A percentile compares a stretch with the other conserved stretches of the same genome.
Evolutionary conservation across 2,329 filamentous ascomycete genomes (phyloP).

Genomic region (Hymenoscyphus repandus): DNA sequence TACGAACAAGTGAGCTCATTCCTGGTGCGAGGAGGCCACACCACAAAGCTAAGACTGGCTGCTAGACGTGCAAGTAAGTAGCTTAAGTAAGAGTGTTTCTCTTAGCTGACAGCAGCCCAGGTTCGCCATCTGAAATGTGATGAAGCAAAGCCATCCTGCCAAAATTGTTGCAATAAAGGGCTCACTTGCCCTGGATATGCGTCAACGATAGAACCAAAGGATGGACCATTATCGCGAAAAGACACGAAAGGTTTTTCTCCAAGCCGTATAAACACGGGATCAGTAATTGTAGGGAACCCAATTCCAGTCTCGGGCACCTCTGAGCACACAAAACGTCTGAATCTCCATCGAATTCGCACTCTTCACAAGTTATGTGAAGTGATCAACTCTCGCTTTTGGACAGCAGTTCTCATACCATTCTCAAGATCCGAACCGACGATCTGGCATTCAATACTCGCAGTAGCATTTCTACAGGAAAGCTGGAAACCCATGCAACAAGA

Average conservation of each 20-base stretch:
- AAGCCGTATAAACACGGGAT: not conserved
- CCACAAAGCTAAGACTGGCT: not conserved
- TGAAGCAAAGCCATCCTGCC: conserved; percentile 1
- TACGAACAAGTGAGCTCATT: not conserved
- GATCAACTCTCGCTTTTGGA: not conserved
- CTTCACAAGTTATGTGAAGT: not conserved
- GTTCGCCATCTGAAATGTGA: not conserved
- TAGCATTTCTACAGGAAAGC: not conserved
- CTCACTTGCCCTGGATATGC: not conserved
- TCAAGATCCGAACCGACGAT: not conserved
- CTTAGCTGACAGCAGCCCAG: not conserved
- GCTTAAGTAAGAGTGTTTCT: not conserved
- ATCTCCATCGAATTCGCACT: not conserved
- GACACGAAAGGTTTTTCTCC: not conserved
- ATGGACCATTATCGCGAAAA: not conserved
- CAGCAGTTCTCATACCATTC: not conserved
- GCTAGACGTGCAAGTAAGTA: not conserved
- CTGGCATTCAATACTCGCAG: not conserved
- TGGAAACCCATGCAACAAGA: not conserved
- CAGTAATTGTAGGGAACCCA: not conserved
- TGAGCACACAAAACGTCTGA: not conserved
- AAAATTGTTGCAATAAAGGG: not conserved
- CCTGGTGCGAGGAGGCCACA: not conserved
- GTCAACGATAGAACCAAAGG: not conserved
- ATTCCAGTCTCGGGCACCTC: not conserved